Evolutionary conservation across 257 asterid genomes (phyloP).

Genomic region (Solanum medicagineum): DNA sequence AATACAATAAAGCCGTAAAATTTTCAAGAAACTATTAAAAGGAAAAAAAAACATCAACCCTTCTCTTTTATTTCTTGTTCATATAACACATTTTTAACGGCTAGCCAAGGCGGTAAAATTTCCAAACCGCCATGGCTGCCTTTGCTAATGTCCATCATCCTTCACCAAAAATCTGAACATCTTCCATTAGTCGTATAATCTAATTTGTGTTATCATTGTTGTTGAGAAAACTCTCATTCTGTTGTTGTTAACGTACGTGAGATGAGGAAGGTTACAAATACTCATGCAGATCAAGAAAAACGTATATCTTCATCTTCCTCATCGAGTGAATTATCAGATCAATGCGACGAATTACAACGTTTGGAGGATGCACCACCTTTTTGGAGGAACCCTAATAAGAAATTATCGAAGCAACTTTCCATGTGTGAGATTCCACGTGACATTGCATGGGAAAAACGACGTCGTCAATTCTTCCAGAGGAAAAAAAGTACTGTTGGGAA

Average conservation of each 20-base stretch:
- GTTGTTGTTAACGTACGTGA: neutral
- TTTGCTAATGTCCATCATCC: neutral
- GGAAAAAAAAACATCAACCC: neutral
- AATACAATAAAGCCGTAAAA: constrained; percentile 3
- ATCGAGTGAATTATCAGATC: constrained; percentile 21
- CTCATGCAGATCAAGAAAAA: neutral
- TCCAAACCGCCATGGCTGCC: constrained; percentile 39
- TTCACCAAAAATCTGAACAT: neutral
- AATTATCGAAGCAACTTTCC: constrained; percentile 58
- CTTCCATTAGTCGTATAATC: neutral
- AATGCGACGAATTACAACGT: constrained; percentile 48
- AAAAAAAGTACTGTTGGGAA: constrained; percentile 10
- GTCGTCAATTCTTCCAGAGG: constrained; percentile 42
- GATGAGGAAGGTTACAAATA: neutral
- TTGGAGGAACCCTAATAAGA: constrained; percentile 37
- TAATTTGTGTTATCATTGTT: neutral
- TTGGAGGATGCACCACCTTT: constrained; percentile 67
- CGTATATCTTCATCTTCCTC: constrained; percentile 10
- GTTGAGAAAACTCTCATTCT: neutral
- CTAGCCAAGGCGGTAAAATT: constrained; percentile 47
- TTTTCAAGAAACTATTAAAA: neutral
- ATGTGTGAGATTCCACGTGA: constrained; percentile 68
- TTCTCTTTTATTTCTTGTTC: neutral
- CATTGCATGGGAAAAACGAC: constrained; percentile 70
- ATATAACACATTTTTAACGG: constrained; percentile 1